phyloP scores from a whole-genome alignment of 345 rosid species.

The Nephelium lappaceum region DNA sequence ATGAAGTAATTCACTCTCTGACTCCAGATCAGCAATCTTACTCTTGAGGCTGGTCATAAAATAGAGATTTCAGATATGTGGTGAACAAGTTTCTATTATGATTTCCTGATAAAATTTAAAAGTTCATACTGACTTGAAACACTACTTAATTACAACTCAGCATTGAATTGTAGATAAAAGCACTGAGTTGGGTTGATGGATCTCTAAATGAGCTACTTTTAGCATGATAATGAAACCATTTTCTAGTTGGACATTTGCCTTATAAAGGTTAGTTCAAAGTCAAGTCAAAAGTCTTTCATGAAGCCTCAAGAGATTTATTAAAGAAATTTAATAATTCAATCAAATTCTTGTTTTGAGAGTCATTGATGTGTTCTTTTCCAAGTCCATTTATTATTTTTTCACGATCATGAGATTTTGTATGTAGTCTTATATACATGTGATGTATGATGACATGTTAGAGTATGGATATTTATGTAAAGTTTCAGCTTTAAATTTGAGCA shows the following conservation, averaged over 20 bases:
- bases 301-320: background rate
- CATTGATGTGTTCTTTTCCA: too few relatives aligned
- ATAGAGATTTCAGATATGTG: constrained; percentile 6
- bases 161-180: background rate
- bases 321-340: background rate
- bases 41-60: constrained; percentile 43
- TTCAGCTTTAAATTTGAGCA: too few relatives aligned
- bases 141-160: background rate
- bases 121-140: constrained; percentile 6
- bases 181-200: background rate
- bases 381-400: too few relatives aligned
- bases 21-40: constrained; percentile 45
- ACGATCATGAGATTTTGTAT: too few relatives aligned
- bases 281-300: background rate
- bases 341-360: background rate
- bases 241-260: background rate
- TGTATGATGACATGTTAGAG: too few relatives aligned
- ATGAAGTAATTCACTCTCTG: constrained; percentile 55
- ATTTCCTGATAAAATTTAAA: constrained; percentile 2
- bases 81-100: background rate
- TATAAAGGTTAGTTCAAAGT: background rate
- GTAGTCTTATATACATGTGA: too few relatives aligned
- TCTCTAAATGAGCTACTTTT: background rate
- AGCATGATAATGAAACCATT: background rate
- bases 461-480: too few relatives aligned